Conservation (phyloP, 2,329 filamentous ascomycete species). For the Calonectria pteridis region DNA sequence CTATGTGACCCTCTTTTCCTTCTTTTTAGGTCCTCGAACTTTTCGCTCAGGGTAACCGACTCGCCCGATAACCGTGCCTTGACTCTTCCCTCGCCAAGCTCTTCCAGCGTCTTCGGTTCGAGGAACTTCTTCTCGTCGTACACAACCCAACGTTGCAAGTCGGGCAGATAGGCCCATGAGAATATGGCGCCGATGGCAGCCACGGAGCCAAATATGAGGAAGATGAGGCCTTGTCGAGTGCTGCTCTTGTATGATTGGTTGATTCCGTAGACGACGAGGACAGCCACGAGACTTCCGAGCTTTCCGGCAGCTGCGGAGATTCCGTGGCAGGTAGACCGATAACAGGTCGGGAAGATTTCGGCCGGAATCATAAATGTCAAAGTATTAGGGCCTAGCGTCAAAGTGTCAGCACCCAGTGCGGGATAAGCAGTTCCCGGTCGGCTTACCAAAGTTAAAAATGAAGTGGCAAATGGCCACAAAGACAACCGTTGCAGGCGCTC, state of each 20-base stretch:
- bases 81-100: conserved; percentile 62
- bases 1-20: conserved; percentile 44
- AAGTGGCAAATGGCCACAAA: conserved; percentile 67
- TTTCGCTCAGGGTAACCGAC: conserved; percentile 58
- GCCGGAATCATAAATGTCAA: conserved; percentile 74
- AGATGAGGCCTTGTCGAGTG: conserved; percentile 62
- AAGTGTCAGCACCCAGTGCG: conserved; percentile 22
- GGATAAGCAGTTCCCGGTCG: background rate
- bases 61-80: conserved; percentile 60
- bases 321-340: conserved; percentile 72
- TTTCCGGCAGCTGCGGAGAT: conserved; percentile 73
- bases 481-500: conserved; percentile 61
- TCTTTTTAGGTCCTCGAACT: conserved; percentile 55
- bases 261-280: conserved; percentile 64
- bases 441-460: conserved; percentile 66
- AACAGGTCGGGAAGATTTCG: conserved; percentile 74
- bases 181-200: conserved; percentile 62
- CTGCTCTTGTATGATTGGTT: conserved; percentile 57
- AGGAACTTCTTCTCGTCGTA: conserved; percentile 53
- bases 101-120: conserved; percentile 63
- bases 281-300: conserved; percentile 66
- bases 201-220: conserved; percentile 63
- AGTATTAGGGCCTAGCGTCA: conserved; percentile 65
- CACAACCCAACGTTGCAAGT: conserved; percentile 57
- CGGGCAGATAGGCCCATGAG: conserved; percentile 65